Evolutionary conservation across 352 stramenopile genomes (phyloP).

Genomic region (Phytophthora sojae): DNA sequence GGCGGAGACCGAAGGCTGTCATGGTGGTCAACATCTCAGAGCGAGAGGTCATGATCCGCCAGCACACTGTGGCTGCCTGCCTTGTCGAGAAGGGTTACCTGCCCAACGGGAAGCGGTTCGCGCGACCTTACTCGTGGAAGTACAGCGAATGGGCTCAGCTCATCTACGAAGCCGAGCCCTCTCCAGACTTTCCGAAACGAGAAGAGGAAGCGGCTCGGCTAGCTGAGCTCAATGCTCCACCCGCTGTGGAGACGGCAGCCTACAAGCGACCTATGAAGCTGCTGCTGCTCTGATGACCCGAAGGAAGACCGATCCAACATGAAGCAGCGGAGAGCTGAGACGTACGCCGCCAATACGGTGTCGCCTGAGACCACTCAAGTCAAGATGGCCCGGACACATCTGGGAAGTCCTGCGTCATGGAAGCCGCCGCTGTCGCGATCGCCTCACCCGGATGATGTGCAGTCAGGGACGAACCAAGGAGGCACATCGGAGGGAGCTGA

Average conservation of each 20-base stretch:
- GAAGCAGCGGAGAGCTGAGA: no score
- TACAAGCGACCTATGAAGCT: slow-evolving; percentile 1
- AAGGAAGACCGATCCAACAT: no score
- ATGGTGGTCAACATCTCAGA: not conserved
- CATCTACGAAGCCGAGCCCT: not conserved
- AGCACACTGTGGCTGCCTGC: not conserved
- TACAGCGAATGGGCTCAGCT: not conserved
- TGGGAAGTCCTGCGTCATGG: no score
- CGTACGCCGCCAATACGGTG: no score
- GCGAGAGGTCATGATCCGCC: not conserved
- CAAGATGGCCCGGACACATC: no score
- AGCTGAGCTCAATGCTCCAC: not conserved
- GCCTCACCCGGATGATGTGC: no score
- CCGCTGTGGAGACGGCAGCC: not conserved
- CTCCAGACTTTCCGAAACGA: not conserved
- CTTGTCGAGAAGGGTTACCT: not conserved
- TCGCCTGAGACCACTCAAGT: no score
- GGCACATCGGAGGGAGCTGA: no score
- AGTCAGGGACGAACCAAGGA: no score
- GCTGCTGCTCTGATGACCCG: not conserved
- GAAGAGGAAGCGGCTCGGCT: not conserved
- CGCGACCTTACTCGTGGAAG: not conserved
- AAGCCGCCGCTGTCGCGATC: no score
- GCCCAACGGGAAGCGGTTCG: not conserved
- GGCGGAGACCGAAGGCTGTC: not conserved